Base-by-base conservation (phyloP, 768 basidiomycete genomes). In the Tulasnella sp. region DNA sequence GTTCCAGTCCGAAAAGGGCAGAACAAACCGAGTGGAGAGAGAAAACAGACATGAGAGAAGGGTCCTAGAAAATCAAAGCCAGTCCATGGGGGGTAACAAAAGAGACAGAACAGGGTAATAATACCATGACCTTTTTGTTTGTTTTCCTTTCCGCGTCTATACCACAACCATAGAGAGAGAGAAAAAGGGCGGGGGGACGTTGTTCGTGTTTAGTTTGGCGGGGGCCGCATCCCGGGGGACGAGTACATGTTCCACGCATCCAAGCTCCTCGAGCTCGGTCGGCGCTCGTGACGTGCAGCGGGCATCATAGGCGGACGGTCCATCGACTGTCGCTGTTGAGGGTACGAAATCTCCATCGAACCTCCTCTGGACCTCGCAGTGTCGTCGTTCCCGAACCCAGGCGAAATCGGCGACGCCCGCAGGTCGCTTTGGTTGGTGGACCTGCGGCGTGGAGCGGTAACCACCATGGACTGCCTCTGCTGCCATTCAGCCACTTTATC, bases 181-280 rank as follows among this genome's bases (percentile, higher is more conserved):
- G n/a, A n/a, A n/a, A n/a, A n/a, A n/a, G n/a, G n/a, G n/a, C 7
- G n/a, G 31, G 18, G 62, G 62, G n/a, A 39, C 21, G 27, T 74
- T 21, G 21, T 74, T n/a, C n/a, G 19, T n/a, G n/a, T 31, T 46
- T 18, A 75, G 27, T 75, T 75, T n/a, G 74, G 74, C n/a, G 74
- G 40, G 18, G 74, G 74, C 36, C n/a, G 21, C 62, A 19, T 19
- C 19, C 76, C 76, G 8, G 76, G 76, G 14, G 48, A 56, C 5
- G 76, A 77, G 36, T 58, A 77, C 56, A 31, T 8, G n/a, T 56
- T 56, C 76, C 76, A 77, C 48, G 58, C 36, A 40, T 56, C 48
- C 36, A 77, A 31, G 40, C 52, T 77, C 56, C 52, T 34, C 24
- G 76, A 68, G 12, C 48, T 77, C 4, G 38, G 16, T 40, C 48